Evolutionary conservation across 768 basidiomycete species (phyloP).

Genomic region (Pholiota conissans): DNA sequence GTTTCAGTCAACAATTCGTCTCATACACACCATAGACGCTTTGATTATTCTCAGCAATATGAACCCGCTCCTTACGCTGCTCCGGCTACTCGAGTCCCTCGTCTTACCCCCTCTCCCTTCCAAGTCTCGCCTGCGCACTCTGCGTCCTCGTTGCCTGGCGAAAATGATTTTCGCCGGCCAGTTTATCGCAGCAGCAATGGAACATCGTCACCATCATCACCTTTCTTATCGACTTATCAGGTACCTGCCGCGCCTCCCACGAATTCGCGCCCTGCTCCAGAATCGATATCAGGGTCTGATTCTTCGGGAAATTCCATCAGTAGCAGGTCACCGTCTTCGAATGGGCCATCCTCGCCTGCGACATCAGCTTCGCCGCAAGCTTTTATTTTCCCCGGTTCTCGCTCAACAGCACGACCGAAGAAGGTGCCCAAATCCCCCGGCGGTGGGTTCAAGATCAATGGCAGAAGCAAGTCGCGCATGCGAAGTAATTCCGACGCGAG

Average conservation of each 20-base stretch:
- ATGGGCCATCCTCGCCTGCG: not conserved
- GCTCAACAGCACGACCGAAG: constrained; percentile 26
- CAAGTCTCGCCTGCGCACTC: constrained; percentile 1
- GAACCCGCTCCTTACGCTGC: constrained; percentile 6
- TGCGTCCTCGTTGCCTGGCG: not conserved
- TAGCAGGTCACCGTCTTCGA: not conserved
- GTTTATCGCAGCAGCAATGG: not conserved
- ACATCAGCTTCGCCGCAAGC: constrained; percentile 8
- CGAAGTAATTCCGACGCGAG: not conserved
- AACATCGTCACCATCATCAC: constrained; percentile 4
- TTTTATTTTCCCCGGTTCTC: constrained; percentile 28
- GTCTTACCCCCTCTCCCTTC: constrained; percentile 13
- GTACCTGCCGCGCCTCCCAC: not conserved
- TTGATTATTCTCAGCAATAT: constrained; percentile 8
- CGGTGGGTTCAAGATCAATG: constrained; percentile 11
- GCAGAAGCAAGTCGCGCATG: constrained; percentile 3
- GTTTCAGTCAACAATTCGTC: constrained; percentile 9
- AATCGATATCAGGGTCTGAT: constrained; percentile 14
- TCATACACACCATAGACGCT: not conserved
- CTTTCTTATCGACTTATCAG: constrained; percentile 1
- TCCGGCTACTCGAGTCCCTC: constrained; percentile 7
- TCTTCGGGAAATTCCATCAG: not conserved
- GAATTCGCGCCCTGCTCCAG: constrained; percentile 2
- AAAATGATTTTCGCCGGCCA: constrained; percentile 3
- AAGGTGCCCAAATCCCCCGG: constrained; percentile 16